These are phyloP conservation scores for Schizothecium vesticola DNA, from an alignment of 495 filamentous ascomycete genomes.

Conservation along the genomic window DNA sequence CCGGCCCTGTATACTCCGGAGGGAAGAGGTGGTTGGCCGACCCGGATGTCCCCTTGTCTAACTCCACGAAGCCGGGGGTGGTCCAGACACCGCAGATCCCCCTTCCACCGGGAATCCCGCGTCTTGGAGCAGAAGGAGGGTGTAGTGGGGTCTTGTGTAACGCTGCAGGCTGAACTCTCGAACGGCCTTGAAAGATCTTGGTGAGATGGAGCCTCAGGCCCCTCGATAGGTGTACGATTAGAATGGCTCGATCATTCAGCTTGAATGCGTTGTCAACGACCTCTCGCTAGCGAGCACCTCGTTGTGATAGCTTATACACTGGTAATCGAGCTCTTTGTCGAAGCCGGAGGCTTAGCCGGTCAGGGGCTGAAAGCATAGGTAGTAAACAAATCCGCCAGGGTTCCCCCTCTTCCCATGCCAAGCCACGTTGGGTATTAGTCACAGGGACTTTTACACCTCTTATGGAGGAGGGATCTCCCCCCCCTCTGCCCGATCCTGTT, in stretches of 20 bases:
- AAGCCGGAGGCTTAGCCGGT: not conserved
- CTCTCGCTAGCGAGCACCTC: no score
- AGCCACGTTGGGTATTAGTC: not conserved
- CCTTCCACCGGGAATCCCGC: not conserved
- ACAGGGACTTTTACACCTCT: not conserved
- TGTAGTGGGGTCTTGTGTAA: not conserved
- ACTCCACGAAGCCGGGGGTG: no score
- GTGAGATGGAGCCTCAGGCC: not conserved
- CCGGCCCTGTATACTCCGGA: not conserved
- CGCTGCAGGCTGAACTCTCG: not conserved
- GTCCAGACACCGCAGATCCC: not conserved
- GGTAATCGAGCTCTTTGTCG: not conserved
- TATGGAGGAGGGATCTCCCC: not conserved
- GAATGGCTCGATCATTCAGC: not conserved
- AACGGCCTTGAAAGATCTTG: not conserved
- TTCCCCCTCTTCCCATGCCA: not conserved
- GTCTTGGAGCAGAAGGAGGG: not conserved
- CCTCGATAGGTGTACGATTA: not conserved
- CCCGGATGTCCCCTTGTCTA: not conserved
- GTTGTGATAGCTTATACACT: not conserved
- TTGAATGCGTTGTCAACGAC: not conserved
- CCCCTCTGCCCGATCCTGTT: not conserved
- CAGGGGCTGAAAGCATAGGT: not conserved
- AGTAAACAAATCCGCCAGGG: not conserved
- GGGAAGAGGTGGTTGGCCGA: not conserved